A percentile compares a stretch with the other conserved stretches of the same genome.
Evolutionary conservation across 305 asterid species (phyloP).

Genomic region (Fraxinus albicans): DNA sequence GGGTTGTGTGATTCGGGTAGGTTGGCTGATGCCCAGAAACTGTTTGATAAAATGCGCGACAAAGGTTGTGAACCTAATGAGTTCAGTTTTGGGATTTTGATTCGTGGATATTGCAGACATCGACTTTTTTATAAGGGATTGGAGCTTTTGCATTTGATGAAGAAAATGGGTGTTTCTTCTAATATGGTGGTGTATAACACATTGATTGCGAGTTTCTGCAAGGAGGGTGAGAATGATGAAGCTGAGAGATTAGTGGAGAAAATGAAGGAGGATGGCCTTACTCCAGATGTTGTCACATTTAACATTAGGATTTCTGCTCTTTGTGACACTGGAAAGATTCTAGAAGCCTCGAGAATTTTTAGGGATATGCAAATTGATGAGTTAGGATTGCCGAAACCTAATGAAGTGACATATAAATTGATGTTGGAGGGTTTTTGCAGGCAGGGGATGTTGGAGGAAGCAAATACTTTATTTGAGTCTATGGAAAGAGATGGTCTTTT

Average conservation of each 20-base stretch:
- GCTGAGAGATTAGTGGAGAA: constrained; percentile 82
- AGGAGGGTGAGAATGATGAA: constrained; percentile 61
- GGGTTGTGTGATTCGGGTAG: constrained; percentile 64
- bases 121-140: constrained; percentile 57
- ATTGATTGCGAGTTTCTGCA: constrained; percentile 57
- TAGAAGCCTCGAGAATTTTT: constrained; percentile 87
- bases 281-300: constrained; percentile 77
- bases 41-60: constrained; percentile 72
- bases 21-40: constrained; percentile 60
- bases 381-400: constrained; percentile 71
- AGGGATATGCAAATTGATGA: constrained; percentile 84
- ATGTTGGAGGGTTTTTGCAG: constrained; percentile 76
- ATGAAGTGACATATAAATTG: constrained; percentile 66
- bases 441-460: constrained; percentile 84
- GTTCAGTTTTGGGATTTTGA: constrained; percentile 71
- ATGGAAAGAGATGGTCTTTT: constrained; percentile 58
- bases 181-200: constrained; percentile 77
- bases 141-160: constrained; percentile 72
- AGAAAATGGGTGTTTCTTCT: constrained; percentile 43
- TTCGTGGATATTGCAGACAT: constrained; percentile 63
- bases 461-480: constrained; percentile 46
- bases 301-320: constrained; percentile 87
- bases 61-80: constrained; percentile 77
- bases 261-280: constrained; percentile 79
- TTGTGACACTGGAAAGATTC: constrained; percentile 63